Evolutionary conservation across 2,329 filamentous ascomycete species (phyloP).

Genomic region (Hymenoscyphus infarciens): DNA sequence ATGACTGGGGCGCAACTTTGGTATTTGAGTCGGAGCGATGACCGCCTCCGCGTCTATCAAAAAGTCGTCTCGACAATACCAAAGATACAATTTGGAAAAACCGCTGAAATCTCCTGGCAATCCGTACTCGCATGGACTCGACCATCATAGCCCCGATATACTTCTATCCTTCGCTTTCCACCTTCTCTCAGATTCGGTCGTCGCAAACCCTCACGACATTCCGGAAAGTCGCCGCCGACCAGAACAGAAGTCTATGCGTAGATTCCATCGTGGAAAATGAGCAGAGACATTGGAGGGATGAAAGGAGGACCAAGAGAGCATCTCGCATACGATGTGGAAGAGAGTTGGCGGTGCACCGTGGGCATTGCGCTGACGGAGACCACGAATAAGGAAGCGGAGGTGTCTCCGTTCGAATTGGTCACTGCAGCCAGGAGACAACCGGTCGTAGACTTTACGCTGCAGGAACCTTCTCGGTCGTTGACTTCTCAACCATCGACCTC

Average conservation of each 20-base stretch:
- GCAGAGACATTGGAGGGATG: not conserved
- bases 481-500: not conserved
- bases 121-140: not conserved
- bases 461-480: not conserved
- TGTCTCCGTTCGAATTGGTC: not conserved
- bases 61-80: not conserved
- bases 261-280: not conserved
- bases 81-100: not conserved
- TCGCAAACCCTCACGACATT: not conserved
- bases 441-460: not conserved
- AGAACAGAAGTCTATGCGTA: not conserved
- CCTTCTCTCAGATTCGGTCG: not conserved
- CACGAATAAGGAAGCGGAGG: not conserved
- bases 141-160: not conserved
- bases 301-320: not conserved
- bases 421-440: not conserved
- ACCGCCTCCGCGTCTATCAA: not conserved
- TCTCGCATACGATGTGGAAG: not conserved
- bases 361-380: not conserved
- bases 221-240: not conserved
- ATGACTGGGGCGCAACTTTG: not conserved
- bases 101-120: not conserved
- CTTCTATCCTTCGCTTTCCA: not conserved
- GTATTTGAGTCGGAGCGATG: not conserved
- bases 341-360: not conserved